phyloP scores from a whole-genome alignment of 2,329 filamentous ascomycete species.

The Alternaria dauci region DNA sequence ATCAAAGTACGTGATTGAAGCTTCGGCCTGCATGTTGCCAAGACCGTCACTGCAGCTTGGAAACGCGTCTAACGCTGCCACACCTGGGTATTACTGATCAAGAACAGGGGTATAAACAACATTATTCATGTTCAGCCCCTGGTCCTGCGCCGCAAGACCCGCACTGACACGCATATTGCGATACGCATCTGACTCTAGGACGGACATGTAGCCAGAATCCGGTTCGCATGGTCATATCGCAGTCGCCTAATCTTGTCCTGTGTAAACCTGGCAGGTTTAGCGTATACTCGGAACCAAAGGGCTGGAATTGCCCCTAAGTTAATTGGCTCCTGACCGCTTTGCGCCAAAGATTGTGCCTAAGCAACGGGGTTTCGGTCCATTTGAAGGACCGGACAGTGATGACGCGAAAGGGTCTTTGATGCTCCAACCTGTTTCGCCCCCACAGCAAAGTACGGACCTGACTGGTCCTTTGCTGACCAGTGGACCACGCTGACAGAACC shows the following conservation, averaged over 20 bases:
- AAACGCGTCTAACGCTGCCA: slow-evolving; percentile 4
- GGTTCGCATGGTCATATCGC: neutral
- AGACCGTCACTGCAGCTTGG: slow-evolving; percentile 16
- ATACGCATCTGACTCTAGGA: slow-evolving; percentile 3
- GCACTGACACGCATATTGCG: slow-evolving; percentile 1
- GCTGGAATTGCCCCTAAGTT: slow-evolving; percentile 4
- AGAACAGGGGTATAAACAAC: slow-evolving; percentile 2
- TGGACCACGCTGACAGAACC: slow-evolving; percentile 27
- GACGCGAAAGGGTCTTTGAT: slow-evolving; percentile 1
- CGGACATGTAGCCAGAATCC: slow-evolving; percentile 1
- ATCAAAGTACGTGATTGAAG: slow-evolving; percentile 14
- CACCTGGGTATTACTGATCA: neutral
- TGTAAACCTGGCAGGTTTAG: slow-evolving; percentile 5
- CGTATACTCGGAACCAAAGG: slow-evolving; percentile 8
- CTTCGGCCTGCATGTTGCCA: slow-evolving; percentile 24
- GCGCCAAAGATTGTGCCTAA: neutral
- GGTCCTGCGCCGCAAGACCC: neutral
- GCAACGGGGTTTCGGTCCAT: slow-evolving; percentile 13
- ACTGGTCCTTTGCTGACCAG: slow-evolving; percentile 26
- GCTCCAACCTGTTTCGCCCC: slow-evolving; percentile 28
- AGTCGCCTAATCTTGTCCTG: neutral
- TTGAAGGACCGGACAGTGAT: slow-evolving; percentile 3
- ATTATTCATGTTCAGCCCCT: slow-evolving; percentile 1
- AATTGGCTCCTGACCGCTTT: slow-evolving; percentile 4
- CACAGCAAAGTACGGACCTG: slow-evolving; percentile 41